Evolutionary conservation across 139 green algal species (phyloP).

Genomic region (Volvox reticuliferus): DNA sequence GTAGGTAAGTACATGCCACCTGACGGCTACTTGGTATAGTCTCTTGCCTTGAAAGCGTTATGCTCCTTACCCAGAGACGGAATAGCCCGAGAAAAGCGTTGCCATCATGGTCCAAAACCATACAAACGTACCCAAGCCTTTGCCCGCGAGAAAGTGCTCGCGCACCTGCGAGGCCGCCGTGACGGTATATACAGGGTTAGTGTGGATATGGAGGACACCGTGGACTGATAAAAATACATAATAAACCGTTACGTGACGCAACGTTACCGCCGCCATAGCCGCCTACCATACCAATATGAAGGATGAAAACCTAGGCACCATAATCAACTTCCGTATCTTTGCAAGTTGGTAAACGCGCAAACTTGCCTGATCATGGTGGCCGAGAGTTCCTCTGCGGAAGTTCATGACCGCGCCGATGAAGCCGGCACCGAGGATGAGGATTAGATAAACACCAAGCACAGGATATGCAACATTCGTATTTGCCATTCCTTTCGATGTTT

Average conservation of each 20-base stretch:
- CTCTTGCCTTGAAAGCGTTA: not conserved
- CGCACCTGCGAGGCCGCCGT: slow-evolving; percentile 34
- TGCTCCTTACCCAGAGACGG: slow-evolving; percentile 52
- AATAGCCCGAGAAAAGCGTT: slow-evolving; percentile 64
- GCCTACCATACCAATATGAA: no score
- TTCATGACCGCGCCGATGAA: slow-evolving; percentile 46
- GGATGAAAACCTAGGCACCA: no score
- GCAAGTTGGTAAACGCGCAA: not conserved
- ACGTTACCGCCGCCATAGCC: not conserved
- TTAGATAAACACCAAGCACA: slow-evolving; percentile 57
- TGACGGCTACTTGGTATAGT: no score
- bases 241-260: not conserved
- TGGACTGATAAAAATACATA: no score
- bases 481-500: slow-evolving; percentile 11
- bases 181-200: no score
- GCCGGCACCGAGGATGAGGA: slow-evolving; percentile 46
- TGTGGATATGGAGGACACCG: no score
- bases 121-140: slow-evolving; percentile 49
- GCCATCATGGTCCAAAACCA: slow-evolving; percentile 71
- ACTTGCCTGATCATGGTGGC: slow-evolving; percentile 1
- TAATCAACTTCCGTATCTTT: no score
- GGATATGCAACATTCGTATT: slow-evolving; percentile 38
- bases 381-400: not conserved
- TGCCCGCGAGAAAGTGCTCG: slow-evolving; percentile 62
- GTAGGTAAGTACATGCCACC: no score